Evolutionary conservation across 257 asterid species (phyloP).

Genomic region (Parsonsia alboflavescens): DNA sequence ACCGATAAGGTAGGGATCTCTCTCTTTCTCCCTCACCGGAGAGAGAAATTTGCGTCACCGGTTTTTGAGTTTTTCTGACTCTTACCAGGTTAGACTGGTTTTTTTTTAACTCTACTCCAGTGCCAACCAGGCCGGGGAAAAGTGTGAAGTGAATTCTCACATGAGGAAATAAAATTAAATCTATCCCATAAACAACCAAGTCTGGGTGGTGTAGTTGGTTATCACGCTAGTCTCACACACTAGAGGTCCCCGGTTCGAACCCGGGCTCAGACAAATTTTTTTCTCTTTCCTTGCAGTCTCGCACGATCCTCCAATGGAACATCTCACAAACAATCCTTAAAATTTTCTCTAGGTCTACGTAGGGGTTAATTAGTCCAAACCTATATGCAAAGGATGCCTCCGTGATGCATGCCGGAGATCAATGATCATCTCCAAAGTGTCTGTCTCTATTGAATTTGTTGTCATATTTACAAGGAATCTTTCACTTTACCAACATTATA

Average conservation of each 20-base stretch:
- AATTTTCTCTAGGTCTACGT: too few species aligned
- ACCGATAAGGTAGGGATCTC: not conserved
- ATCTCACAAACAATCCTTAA: too few species aligned
- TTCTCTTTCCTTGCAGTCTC: too few species aligned
- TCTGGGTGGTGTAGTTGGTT: constrained; percentile 99
- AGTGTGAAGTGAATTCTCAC: too few species aligned
- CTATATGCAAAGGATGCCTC: not conserved
- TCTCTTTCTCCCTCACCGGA: not conserved
- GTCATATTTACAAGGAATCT: not conserved
- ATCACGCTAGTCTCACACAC: constrained; percentile 99
- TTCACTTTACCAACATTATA: not conserved
- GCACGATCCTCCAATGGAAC: too few species aligned
- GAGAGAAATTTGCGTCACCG: not conserved
- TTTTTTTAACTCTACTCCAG: too few species aligned
- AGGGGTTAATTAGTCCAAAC: not conserved
- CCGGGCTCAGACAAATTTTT: constrained; percentile 78
- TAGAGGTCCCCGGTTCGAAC: constrained; percentile 99
- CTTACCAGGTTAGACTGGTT: too few species aligned
- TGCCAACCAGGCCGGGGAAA: too few species aligned
- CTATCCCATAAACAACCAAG: constrained; percentile 13
- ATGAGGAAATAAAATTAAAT: too few species aligned
- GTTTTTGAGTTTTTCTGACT: too few species aligned
- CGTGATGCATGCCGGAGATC: not conserved
- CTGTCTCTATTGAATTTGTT: not conserved
- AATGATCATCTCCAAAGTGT: not conserved